Percentiles rank a stretch among this genome's conserved stretches.
These are phyloP conservation scores for Leccinum arenicola DNA, from an alignment of 768 basidiomycete genomes.

Conservation along the genomic window DNA sequence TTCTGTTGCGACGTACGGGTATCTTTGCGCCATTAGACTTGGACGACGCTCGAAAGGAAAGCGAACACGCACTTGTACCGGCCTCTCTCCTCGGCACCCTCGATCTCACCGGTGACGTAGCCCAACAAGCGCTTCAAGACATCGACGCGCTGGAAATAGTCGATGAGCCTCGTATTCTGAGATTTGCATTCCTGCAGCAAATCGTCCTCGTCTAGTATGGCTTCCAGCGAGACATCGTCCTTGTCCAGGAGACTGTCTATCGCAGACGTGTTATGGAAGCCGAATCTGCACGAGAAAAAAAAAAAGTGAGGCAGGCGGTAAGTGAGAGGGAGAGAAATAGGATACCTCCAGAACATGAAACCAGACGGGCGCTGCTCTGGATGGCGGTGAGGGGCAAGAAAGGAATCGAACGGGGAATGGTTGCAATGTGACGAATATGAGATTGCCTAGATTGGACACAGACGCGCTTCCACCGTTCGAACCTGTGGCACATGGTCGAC, in stretches of 20 bases:
- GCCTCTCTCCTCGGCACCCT: constrained; percentile 74
- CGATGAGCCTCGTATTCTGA: constrained; percentile 85
- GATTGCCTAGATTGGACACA: constrained; percentile 28
- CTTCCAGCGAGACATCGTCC: constrained; percentile 85
- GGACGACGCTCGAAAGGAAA: not conserved
- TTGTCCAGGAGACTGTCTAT: constrained; percentile 91
- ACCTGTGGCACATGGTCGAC: not conserved
- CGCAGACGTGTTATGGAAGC: constrained; percentile 83
- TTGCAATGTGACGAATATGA: constrained; percentile 13
- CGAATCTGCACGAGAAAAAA: constrained; percentile 57
- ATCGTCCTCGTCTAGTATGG: constrained; percentile 91
- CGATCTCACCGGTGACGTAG: constrained; percentile 86
- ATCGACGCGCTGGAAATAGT: constrained; percentile 81
- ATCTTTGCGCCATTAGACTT: constrained; percentile 46
- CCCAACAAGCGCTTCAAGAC: constrained; percentile 77
- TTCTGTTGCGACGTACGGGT: constrained; percentile 90
- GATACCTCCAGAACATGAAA: constrained; percentile 51
- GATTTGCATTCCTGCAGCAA: constrained; percentile 93
- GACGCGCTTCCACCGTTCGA: not conserved
- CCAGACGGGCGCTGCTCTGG: constrained; percentile 20
- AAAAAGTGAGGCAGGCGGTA: constrained; percentile 1
- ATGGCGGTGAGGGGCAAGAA: constrained; percentile 1
- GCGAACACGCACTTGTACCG: constrained; percentile 69
- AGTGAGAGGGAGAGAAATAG: not conserved
- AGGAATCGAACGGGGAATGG: constrained; percentile 17